Conservation (phyloP, 2,329 filamentous ascomycete species). For the Verticillium isaacii region DNA sequence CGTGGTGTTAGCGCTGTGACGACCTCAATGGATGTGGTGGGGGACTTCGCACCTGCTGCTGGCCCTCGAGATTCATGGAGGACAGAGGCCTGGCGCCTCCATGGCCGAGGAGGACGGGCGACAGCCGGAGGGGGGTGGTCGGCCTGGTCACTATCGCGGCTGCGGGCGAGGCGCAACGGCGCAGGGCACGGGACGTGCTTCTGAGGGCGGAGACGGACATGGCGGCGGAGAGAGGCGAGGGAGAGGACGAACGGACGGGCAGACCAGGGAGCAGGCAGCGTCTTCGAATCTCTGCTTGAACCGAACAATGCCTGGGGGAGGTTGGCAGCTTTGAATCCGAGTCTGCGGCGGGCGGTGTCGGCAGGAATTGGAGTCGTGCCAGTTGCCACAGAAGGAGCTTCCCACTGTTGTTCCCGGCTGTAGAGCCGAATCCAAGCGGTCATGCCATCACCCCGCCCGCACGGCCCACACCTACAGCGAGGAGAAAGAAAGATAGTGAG, state of each 20-base stretch:
- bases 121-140: neutral
- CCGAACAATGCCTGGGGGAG: constrained; percentile 2
- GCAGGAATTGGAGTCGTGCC: neutral
- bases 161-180: constrained; percentile 19
- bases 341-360: neutral
- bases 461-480: too few relatives aligned
- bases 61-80: constrained; percentile 46
- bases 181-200: constrained; percentile 43
- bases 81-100: constrained; percentile 34
- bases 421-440: neutral
- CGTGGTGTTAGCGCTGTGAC: constrained; percentile 10
- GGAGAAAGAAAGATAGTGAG: neutral
- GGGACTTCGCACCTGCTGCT: constrained; percentile 50
- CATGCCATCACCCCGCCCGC: neutral
- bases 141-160: neutral
- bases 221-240: constrained; percentile 8
- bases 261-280: neutral
- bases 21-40: constrained; percentile 7
- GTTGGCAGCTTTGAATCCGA: neutral
- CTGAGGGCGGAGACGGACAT: constrained; percentile 42
- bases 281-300: neutral
- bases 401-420: neutral
- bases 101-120: neutral
- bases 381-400: neutral
- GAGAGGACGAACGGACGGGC: constrained; percentile 2